These are phyloP conservation scores for Orbilia brochopaga DNA, from an alignment of 2,329 filamentous ascomycete genomes.

Conservation along the genomic window DNA sequence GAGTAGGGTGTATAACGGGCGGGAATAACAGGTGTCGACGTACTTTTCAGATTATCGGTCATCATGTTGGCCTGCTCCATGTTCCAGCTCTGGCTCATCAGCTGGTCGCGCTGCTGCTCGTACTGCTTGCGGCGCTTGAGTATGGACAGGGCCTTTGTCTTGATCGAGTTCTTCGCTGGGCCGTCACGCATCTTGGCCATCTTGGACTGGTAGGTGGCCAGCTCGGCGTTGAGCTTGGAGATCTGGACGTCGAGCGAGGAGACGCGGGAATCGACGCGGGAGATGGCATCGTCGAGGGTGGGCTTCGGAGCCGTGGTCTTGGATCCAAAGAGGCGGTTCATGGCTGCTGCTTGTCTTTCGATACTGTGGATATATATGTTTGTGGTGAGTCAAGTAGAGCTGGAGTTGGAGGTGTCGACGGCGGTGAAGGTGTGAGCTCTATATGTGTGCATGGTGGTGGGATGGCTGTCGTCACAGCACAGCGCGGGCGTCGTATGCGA, in stretches of 20 bases:
- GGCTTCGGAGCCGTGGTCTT: slow-evolving; percentile 88
- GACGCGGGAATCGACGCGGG: slow-evolving; percentile 73
- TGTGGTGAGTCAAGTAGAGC: slow-evolving; percentile 6
- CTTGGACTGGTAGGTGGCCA: slow-evolving; percentile 84
- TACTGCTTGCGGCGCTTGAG: slow-evolving; percentile 92
- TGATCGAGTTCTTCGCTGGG: slow-evolving; percentile 88
- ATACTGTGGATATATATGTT: background rate
- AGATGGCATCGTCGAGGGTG: slow-evolving; percentile 80
- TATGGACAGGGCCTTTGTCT: slow-evolving; percentile 91
- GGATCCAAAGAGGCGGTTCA: slow-evolving; percentile 96
- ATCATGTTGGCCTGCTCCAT: slow-evolving; percentile 99
- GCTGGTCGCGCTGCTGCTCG: slow-evolving; percentile 90
- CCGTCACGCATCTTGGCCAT: slow-evolving; percentile 93
- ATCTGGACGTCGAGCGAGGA: slow-evolving; percentile 93
- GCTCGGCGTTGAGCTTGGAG: slow-evolving; percentile 86
- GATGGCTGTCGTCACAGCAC: background rate
- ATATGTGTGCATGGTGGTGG: background rate
- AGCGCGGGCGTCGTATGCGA: slow-evolving; percentile 1
- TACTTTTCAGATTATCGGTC: slow-evolving; percentile 92
- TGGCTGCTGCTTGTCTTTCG: slow-evolving; percentile 59
- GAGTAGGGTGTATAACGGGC: no score
- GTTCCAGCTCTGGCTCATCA: slow-evolving; percentile 95
- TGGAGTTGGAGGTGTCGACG: slow-evolving; percentile 10
- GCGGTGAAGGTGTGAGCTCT: background rate
- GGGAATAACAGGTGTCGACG: slow-evolving; percentile 10